Base-by-base conservation (phyloP, 2,329 filamentous ascomycete genomes). In the Alternaria panax region DNA sequence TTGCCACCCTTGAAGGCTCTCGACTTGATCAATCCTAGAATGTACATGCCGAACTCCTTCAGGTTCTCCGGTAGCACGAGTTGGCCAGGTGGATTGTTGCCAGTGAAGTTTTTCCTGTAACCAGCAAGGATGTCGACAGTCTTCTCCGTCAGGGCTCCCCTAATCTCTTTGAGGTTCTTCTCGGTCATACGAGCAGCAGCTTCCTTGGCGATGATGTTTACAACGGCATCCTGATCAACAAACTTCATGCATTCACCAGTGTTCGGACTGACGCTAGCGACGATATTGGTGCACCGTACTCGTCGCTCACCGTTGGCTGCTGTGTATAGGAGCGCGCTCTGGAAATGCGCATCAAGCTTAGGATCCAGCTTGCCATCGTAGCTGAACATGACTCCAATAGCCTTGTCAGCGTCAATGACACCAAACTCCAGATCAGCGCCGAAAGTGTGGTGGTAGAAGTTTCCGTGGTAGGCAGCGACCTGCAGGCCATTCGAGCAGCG, bases 281-380 rank as follows among this genome's bases (percentile, higher is more conserved):
- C 94, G 25, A 96, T 85, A 75, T 99, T 99, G 74, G 89, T 92
- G 80, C 95, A 99, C 59, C 95, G 86, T 48, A 99, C 95, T 54
- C 95, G 87, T 48, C 95, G 89, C 79, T 99, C 89, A 4, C 95
- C 95, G 51, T 86, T 89, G 4, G 93, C 91, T 5, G 94, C 96
- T 1, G 95, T 99, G 80, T 99, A 99, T 2, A 99, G 86, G 3
- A 99, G 82, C 2, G 95, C 95, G 22, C 92, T 92, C 77, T 99
- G 95, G 85, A 99, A 99, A 80, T 99, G 95, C 7, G 94, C 94
- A 78, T 99, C 95, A 22, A 98, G 85, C 79, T 97, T 97, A 5
- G 92, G 84, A 78, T 99, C 95, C n/a, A 99, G 87, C 80, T 98
- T 98, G 60, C 95, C 95, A 74, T 99, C 95, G 78, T 99, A 96